Percentiles rank a stretch among this genome's conserved stretches.
Conservation (phyloP, 2,329 filamentous ascomycete genomes). For the Xylaria sp. region DNA sequence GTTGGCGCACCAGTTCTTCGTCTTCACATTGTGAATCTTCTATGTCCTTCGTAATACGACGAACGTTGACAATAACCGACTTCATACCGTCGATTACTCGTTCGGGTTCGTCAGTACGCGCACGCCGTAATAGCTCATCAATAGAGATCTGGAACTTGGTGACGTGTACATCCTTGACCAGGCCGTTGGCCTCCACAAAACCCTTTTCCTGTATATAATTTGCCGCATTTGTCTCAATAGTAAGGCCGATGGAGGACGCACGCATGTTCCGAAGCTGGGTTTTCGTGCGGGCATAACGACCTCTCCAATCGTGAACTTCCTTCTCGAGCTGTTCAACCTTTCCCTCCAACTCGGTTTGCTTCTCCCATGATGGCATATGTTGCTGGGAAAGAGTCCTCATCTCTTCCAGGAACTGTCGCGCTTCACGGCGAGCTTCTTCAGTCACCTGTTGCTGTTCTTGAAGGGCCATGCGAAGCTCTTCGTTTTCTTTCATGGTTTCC, state of each 20-base stretch:
- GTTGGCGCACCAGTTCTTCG: constrained; percentile 65
- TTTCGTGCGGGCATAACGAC: constrained; percentile 87
- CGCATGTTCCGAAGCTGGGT: constrained; percentile 85
- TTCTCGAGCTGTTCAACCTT: constrained; percentile 81
- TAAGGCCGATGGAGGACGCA: constrained; percentile 80
- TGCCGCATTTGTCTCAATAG: constrained; percentile 74
- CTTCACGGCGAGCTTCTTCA: constrained; percentile 86
- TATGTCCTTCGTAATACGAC: constrained; percentile 85
- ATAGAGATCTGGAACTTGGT: constrained; percentile 95
- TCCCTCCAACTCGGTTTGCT: constrained; percentile 79
- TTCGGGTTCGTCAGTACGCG: constrained; percentile 77
- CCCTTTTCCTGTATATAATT: constrained; percentile 72
- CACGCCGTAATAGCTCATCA: constrained; percentile 85
- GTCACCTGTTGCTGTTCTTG: constrained; percentile 82
- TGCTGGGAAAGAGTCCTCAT: constrained; percentile 89
- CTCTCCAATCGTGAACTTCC: constrained; percentile 90
- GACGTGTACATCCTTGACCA: constrained; percentile 90
- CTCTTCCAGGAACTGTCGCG: constrained; percentile 83
- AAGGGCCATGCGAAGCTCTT: constrained; percentile 71
- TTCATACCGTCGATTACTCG: constrained; percentile 88
- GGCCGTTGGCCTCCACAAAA: constrained; percentile 75
- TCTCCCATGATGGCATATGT: constrained; percentile 80
- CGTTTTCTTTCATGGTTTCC: constrained; percentile 74
- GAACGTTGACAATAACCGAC: constrained; percentile 81
- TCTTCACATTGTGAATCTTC: constrained; percentile 66